Percentiles rank a stretch among this genome's conserved stretches.
phyloP scores from a whole-genome alignment of 352 stramenopile species.

The Phytopythium kandeliae region DNA sequence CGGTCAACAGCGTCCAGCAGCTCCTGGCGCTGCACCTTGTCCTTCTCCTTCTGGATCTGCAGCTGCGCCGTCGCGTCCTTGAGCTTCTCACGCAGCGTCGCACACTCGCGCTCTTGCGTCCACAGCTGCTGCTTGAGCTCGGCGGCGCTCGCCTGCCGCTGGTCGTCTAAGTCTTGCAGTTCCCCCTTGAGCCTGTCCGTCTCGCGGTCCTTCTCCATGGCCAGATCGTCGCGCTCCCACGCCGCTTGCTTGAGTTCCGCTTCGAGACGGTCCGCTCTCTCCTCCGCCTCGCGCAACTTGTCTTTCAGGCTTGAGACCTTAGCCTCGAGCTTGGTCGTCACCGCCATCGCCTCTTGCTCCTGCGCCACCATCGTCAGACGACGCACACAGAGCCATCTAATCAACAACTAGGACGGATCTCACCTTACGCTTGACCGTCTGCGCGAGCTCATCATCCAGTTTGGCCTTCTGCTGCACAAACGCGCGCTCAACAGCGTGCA shows the following conservation, averaged over 20 bases:
- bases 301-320: conserved; percentile 39
- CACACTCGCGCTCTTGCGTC: conserved; percentile 30
- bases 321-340: conserved; percentile 16
- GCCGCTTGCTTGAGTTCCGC: conserved; percentile 52
- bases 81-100: conserved; percentile 40
- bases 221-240: conserved; percentile 56
- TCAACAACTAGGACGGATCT: background rate
- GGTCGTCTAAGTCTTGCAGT: conserved; percentile 52
- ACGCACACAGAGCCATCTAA: background rate
- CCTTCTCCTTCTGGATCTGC: conserved; percentile 51
- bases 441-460: conserved; percentile 64
- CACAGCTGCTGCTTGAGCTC: conserved; percentile 58
- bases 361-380: conserved; percentile 6
- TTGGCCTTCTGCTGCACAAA: conserved; percentile 83
- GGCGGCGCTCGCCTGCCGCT: conserved; percentile 27
- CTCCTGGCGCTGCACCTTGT: conserved; percentile 53
- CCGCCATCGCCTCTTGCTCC: conserved; percentile 25
- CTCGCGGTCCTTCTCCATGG: conserved; percentile 55
- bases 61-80: conserved; percentile 40
- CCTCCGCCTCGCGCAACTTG: conserved; percentile 48
- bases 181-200: conserved; percentile 40
- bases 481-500: conserved; percentile 76
- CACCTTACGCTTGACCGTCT: conserved; percentile 39
- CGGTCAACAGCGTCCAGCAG: conserved; percentile 43
- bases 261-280: conserved; percentile 40